Conservation (phyloP, 129 eudicot species). For the Lonicera japonica region DNA sequence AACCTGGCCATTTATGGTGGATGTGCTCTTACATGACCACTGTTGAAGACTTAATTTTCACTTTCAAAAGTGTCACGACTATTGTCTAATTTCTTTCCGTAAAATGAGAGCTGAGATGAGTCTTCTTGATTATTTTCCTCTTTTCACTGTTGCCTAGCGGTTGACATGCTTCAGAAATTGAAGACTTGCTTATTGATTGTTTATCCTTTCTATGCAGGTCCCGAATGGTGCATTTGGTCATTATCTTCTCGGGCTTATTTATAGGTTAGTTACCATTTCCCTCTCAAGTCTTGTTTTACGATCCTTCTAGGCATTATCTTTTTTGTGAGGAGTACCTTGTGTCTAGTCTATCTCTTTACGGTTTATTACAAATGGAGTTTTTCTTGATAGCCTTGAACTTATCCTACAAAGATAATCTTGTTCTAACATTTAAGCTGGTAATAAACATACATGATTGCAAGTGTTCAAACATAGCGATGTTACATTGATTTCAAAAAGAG, state of each 20-base stretch:
- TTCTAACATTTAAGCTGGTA: too few species aligned
- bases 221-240: conserved; percentile 99
- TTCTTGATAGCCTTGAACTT: too few species aligned
- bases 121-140: not conserved
- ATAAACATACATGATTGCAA: too few species aligned
- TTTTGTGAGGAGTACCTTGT: not conserved
- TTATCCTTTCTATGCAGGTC: conserved; percentile 40
- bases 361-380: too few species aligned
- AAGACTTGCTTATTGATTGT: conserved; percentile 21
- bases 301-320: not conserved
- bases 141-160: too few species aligned
- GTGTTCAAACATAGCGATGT: too few species aligned
- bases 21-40: not conserved
- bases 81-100: too few species aligned
- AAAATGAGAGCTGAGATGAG: not conserved
- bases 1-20: not conserved
- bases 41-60: too few species aligned
- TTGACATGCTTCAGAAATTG: conserved; percentile 6
- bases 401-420: too few species aligned
- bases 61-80: not conserved
- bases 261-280: conserved; percentile 45
- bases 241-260: conserved; percentile 95
- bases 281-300: not conserved
- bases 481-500: too few species aligned
- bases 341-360: too few species aligned